phyloP scores from a whole-genome alignment of 2,329 filamentous ascomycete genomes.

The Tolypocladium cylindrosporum region DNA sequence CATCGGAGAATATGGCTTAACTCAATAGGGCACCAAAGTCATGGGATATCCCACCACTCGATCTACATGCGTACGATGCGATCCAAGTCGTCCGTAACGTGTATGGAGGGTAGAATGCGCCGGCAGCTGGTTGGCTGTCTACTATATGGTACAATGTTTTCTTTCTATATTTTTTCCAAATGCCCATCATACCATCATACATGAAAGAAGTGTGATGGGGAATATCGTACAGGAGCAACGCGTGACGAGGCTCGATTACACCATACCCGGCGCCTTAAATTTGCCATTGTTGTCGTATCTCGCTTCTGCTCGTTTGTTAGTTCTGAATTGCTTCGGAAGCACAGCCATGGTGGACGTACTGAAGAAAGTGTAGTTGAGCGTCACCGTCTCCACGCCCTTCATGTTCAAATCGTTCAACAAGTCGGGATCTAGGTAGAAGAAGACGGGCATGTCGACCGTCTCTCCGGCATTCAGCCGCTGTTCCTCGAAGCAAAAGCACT shows the following conservation, averaged over 20 bases:
- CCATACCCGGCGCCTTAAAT: conserved; percentile 26
- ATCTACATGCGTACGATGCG: neutral
- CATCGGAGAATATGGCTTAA: neutral
- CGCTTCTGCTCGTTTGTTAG: conserved; percentile 31
- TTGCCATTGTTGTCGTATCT: conserved; percentile 36
- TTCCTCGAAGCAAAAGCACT: conserved; percentile 98
- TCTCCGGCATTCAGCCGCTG: conserved; percentile 91
- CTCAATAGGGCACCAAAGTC: neutral
- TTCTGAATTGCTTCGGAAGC: neutral
- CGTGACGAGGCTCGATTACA: conserved; percentile 5
- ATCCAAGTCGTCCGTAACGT: neutral
- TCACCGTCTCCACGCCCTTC: conserved; percentile 90
- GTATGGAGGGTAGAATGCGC: neutral
- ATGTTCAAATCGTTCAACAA: conserved; percentile 87
- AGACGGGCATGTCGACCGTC: conserved; percentile 98
- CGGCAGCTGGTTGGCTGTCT: neutral
- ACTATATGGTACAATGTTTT: neutral
- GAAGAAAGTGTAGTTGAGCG: conserved; percentile 95
- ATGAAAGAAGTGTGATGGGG: neutral
- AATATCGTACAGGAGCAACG: neutral
- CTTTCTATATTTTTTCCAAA: neutral
- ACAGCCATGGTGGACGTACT: conserved; percentile 51
- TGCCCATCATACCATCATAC: neutral
- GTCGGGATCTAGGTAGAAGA: conserved; percentile 97
- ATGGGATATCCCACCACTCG: too few relatives aligned